Conservation (phyloP, 139 green algal genomes). For the Chlorella sp. region DNA sequence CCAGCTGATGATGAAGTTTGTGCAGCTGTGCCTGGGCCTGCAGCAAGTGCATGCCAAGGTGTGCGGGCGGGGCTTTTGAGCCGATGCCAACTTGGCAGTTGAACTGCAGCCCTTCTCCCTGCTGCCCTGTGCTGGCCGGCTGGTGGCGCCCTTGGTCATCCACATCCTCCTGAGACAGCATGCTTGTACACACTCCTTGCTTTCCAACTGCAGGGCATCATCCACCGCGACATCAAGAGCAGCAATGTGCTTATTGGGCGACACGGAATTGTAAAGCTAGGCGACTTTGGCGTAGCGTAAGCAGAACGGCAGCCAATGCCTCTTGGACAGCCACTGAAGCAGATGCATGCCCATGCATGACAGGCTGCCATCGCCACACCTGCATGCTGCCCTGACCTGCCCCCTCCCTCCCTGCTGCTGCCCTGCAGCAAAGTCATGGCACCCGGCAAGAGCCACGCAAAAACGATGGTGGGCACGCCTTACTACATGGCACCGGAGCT, state of each 20-base stretch:
- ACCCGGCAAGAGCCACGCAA: slow-evolving; percentile 27
- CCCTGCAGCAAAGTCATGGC: slow-evolving; percentile 55
- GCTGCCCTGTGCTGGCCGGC: too few species aligned
- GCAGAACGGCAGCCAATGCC: too few species aligned
- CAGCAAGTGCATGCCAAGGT: slow-evolving; percentile 71
- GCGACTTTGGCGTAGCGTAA: slow-evolving; percentile 73
- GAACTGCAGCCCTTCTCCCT: slow-evolving; percentile 55
- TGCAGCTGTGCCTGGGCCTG: slow-evolving; percentile 76
- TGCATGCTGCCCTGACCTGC: too few species aligned
- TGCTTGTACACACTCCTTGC: too few species aligned
- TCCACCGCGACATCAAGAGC: slow-evolving; percentile 61
- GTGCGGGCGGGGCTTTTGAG: not conserved
- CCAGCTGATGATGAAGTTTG: slow-evolving; percentile 85
- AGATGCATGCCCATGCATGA: too few species aligned
- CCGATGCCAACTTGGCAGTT: too few species aligned
- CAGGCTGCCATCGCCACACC: too few species aligned
- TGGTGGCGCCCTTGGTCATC: too few species aligned
- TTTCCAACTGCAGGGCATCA: slow-evolving; percentile 46
- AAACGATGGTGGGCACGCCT: slow-evolving; percentile 66
- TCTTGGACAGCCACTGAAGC: too few species aligned
- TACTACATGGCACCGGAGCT: slow-evolving; percentile 70
- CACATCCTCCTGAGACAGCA: too few species aligned
- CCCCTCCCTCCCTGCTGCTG: too few species aligned
- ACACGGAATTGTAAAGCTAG: slow-evolving; percentile 64
- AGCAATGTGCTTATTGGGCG: slow-evolving; percentile 47